A percentile compares a stretch with the other conserved stretches of the same genome.
Conservation (phyloP, 1,284 basidiomycete species). For the Macrocystidia cucumis region DNA sequence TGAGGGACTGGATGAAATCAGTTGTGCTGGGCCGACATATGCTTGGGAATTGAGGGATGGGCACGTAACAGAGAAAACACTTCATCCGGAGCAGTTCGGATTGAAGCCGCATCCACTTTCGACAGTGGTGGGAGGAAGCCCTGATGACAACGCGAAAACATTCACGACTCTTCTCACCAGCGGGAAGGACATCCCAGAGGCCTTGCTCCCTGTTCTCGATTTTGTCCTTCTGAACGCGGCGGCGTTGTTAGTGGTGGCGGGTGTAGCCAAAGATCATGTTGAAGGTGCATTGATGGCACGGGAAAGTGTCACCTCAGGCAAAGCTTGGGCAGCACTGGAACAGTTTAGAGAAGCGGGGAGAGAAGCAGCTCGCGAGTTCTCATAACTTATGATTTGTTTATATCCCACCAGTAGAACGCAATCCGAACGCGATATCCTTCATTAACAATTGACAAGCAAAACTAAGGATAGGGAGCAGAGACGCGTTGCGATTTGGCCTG, state of each 20-base stretch:
- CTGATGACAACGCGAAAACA: slow-evolving; percentile 68
- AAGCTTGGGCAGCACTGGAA: slow-evolving; percentile 67
- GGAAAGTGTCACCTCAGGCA: slow-evolving; percentile 66
- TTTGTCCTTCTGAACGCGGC: slow-evolving; percentile 86
- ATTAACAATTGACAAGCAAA: slow-evolving; percentile 5
- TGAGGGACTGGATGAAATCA: slow-evolving; percentile 93
- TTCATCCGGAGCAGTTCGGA: slow-evolving; percentile 66
- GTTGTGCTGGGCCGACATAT: slow-evolving; percentile 85
- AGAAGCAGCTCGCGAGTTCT: slow-evolving; percentile 10
- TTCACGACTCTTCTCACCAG: slow-evolving; percentile 53
- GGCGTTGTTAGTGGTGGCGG: slow-evolving; percentile 76
- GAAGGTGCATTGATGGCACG: slow-evolving; percentile 72
- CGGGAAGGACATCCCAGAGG: slow-evolving; percentile 40
- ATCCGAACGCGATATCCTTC: slow-evolving; percentile 2
- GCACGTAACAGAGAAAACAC: slow-evolving; percentile 37
- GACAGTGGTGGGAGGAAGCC: slow-evolving; percentile 65
- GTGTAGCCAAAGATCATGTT: slow-evolving; percentile 59
- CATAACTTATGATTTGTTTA: not conserved
- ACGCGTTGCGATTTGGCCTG: slow-evolving; percentile 9
- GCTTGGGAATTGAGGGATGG: slow-evolving; percentile 56
- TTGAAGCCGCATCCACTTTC: slow-evolving; percentile 61
- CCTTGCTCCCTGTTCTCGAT: slow-evolving; percentile 57
- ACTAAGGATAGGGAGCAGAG: not conserved
- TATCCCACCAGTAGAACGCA: not conserved
- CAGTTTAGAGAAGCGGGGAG: slow-evolving; percentile 30